Percentiles rank a stretch among this genome's conserved stretches.
phyloP scores from a whole-genome alignment of 768 basidiomycete species.

The Pleurotus tuoliensis region DNA sequence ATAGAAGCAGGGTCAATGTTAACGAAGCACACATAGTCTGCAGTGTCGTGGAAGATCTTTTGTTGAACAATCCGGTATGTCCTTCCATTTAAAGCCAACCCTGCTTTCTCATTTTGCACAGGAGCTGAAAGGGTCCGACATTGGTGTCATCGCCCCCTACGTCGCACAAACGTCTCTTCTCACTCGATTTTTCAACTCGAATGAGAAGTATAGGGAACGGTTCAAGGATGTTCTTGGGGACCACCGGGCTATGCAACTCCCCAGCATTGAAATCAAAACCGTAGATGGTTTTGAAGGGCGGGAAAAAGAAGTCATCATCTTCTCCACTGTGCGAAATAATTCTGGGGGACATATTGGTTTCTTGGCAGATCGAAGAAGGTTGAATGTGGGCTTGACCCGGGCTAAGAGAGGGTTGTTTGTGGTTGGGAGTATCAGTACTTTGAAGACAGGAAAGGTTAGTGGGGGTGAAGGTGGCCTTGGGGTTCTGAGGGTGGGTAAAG shows the following conservation, averaged over 20 bases:
- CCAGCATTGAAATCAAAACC: constrained; percentile 79
- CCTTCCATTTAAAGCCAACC: constrained; percentile 6
- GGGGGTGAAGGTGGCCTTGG: constrained; percentile 14
- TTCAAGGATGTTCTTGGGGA: constrained; percentile 62
- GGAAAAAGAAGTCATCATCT: constrained; percentile 90
- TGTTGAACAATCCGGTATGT: constrained; percentile 69
- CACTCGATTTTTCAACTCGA: constrained; percentile 57
- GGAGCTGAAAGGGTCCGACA: constrained; percentile 68
- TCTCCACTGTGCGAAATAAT: constrained; percentile 89
- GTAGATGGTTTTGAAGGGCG: constrained; percentile 95
- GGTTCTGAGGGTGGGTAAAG: constrained; percentile 29
- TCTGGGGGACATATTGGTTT: constrained; percentile 77
- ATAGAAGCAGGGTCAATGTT: constrained; percentile 73
- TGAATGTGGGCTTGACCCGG: constrained; percentile 90
- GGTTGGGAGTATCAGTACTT: constrained; percentile 67
- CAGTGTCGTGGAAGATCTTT: constrained; percentile 77
- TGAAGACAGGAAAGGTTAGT: constrained; percentile 43
- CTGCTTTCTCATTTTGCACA: constrained; percentile 15
- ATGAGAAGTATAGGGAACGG: constrained; percentile 46
- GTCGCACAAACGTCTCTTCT: constrained; percentile 80
- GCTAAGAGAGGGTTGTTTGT: constrained; percentile 85
- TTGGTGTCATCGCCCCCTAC: constrained; percentile 93
- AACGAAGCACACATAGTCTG: constrained; percentile 77
- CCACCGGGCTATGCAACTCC: constrained; percentile 60
- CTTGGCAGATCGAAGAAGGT: constrained; percentile 75